Conservation (phyloP, 163 green algal genomes). For the Coccomyxa subellipsoidea region DNA sequence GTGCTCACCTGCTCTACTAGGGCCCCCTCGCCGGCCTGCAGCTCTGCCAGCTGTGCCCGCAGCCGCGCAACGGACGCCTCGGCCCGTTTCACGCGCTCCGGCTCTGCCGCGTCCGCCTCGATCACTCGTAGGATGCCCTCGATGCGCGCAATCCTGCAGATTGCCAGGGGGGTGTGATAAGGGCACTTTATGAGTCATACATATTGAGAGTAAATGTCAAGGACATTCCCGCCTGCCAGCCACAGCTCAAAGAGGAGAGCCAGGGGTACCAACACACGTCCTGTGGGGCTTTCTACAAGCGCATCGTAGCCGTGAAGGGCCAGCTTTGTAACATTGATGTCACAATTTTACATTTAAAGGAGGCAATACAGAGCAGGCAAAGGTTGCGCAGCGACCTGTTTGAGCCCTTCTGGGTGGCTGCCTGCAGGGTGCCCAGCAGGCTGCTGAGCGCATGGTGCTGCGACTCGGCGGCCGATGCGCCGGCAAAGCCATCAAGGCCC, state of each 20-base stretch:
- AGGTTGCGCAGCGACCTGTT: no score
- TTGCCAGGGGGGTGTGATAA: no score
- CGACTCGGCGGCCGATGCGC: conserved; percentile 5
- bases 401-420: conserved; percentile 25
- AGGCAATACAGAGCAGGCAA: no score
- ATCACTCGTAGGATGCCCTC: conserved; percentile 37
- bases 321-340: no score
- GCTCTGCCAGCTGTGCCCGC: conserved; percentile 34
- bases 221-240: background rate
- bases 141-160: conserved; percentile 37
- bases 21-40: conserved; percentile 25
- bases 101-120: conserved; percentile 23
- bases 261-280: no score
- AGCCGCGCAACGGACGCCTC: conserved; percentile 18
- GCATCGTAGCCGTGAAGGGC: no score
- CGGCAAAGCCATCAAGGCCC: background rate
- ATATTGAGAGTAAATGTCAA: background rate
- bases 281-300: no score
- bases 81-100: conserved; percentile 20
- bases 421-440: conserved; percentile 35
- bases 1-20: conserved; percentile 14
- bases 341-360: no score
- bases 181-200: no score
- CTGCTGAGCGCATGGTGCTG: conserved; percentile 23
- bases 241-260: no score